Percentiles rank a stretch among this genome's conserved stretches.
These are phyloP conservation scores for Plasmodium berghei DNA, from an alignment of 169 alveolate species.

Conservation along the genomic window DNA sequence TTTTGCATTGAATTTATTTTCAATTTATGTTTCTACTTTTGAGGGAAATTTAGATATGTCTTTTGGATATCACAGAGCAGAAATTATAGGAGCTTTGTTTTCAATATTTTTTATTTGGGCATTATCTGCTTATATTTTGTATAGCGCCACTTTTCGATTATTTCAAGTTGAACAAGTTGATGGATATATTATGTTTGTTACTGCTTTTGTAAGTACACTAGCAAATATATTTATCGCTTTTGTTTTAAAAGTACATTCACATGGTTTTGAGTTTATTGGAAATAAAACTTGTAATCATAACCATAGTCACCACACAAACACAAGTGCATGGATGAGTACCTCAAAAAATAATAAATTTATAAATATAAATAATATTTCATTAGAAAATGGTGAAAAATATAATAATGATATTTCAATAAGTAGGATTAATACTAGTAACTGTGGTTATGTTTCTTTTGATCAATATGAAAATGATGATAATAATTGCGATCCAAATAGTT, in stretches of 20 bases:
- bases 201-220: slow-evolving; percentile 93
- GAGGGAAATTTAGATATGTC: slow-evolving; percentile 92
- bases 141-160: slow-evolving; percentile 94
- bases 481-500: background rate
- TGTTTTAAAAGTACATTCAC: slow-evolving; percentile 88
- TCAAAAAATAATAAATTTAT: slow-evolving; percentile 23
- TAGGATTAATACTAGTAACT: slow-evolving; percentile 26
- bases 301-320: slow-evolving; percentile 10
- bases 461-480: slow-evolving; percentile 35
- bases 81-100: slow-evolving; percentile 95
- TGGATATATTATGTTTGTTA: slow-evolving; percentile 94
- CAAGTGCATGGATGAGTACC: background rate
- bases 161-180: slow-evolving; percentile 88
- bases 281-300: slow-evolving; percentile 26
- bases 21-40: slow-evolving; percentile 90
- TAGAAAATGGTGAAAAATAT: slow-evolving; percentile 10
- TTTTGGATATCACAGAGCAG: slow-evolving; percentile 96
- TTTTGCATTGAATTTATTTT: slow-evolving; percentile 89
- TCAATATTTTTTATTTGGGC: slow-evolving; percentile 95
- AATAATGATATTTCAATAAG: slow-evolving; percentile 12
- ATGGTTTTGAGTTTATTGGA: slow-evolving; percentile 77
- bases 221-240: slow-evolving; percentile 93
- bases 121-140: slow-evolving; percentile 91
- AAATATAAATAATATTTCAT: slow-evolving; percentile 46
- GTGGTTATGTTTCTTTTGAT: slow-evolving; percentile 64